Base-by-base conservation (phyloP, 2,329 filamentous ascomycete species). In the Fusarium miscanthi region DNA sequence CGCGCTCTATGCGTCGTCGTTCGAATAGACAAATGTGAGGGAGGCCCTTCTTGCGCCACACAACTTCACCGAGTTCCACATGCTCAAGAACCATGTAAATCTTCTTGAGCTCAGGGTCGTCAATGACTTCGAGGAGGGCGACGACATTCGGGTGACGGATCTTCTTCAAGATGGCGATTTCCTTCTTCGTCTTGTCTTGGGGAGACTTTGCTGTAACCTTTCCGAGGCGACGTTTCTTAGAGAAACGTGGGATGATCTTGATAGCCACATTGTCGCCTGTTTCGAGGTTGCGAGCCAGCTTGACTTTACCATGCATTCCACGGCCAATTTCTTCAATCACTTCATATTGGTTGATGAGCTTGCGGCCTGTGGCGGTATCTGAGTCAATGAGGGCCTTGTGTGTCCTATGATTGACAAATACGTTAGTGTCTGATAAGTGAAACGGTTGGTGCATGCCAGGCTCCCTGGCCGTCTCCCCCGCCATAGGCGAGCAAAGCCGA, bases 81-180 rank as follows among this genome's bases (percentile, higher is more conserved):
- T 95, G 95, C 81, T 99, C 96, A 46, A 99, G 88, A 25, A 98
- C 94, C 84, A 99, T 95, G 84, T 99, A 99, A 70, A 99, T 97
- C 84, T 99, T 99, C 84, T 97, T 96, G 65, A 94, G 90, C 77
- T 94, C 94, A 4, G 95, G 95, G 80, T 99, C 96, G 80, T 99
- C 96, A 77, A 99, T 98, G 78, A 99, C 95, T 83, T 99, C 96
- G 72, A 98, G 88, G 42, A 99, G 86, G 76, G 94, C 95, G 70
- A 99, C 96, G 43, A 99, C 94, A 78, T 99, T 98, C n/a, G 94
- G 92, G 81, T 99, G 96, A 35, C 95, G 92, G 59, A 97, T 97
- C 85, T 99, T 99, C 82, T 99, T 99, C 77, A 99, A 86, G 64
- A 99, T 98, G 79, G 96, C 96, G 72, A 99, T 97, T 84, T 99